Conservation (phyloP, 768 basidiomycete species). For the Postia placenta region DNA sequence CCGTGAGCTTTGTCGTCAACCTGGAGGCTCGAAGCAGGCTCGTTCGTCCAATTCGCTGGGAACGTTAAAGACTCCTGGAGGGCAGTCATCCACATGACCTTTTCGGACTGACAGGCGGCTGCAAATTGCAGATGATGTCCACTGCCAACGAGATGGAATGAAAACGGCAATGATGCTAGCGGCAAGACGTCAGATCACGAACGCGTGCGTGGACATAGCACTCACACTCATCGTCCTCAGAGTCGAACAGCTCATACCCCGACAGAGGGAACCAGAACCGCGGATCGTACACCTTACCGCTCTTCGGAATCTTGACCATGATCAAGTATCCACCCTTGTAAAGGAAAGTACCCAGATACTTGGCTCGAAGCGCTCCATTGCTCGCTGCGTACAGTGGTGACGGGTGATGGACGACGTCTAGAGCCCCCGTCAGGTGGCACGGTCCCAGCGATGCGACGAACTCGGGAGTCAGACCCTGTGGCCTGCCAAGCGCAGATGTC, state of each 20-base stretch:
- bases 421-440: constrained; percentile 74
- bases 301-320: constrained; percentile 79
- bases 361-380: constrained; percentile 38
- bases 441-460: constrained; percentile 74
- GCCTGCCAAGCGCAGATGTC: neutral
- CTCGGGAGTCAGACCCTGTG: constrained; percentile 33
- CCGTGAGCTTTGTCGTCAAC: constrained; percentile 33
- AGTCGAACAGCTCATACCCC: constrained; percentile 65
- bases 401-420: constrained; percentile 80
- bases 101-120: constrained; percentile 78
- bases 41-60: constrained; percentile 44
- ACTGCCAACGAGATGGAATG: constrained; percentile 62
- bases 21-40: constrained; percentile 60
- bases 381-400: constrained; percentile 20
- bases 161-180: constrained; percentile 69
- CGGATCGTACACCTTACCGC: constrained; percentile 73
- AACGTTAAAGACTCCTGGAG: constrained; percentile 48
- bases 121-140: constrained; percentile 83
- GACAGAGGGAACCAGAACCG: constrained; percentile 82
- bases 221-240: constrained; percentile 71
- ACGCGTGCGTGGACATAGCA: too few relatives aligned
- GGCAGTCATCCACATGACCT: constrained; percentile 77
- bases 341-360: constrained; percentile 88
- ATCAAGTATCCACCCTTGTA: constrained; percentile 83
- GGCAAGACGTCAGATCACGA: neutral